Conservation (phyloP, 2,329 filamentous ascomycete genomes). For the Pestalotiopsis sp. region DNA sequence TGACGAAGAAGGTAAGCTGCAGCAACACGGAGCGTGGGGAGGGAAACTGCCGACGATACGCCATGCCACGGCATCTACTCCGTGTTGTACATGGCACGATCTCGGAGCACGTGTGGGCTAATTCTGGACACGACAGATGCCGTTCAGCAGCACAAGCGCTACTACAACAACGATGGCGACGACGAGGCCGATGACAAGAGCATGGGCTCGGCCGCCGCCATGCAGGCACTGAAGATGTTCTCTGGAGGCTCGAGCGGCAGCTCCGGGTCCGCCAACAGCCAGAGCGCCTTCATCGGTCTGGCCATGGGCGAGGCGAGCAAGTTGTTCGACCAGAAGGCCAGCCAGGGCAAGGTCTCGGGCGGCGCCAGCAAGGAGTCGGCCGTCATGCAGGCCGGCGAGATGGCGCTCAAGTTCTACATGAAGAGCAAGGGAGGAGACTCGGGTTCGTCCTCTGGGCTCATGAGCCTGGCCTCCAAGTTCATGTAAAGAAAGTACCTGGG, state of each 20-base stretch:
- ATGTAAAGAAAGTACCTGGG: conserved; percentile 18
- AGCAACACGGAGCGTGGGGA: too few relatives aligned
- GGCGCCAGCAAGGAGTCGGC: conserved; percentile 79
- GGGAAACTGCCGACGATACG: too few relatives aligned
- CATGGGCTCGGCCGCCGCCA: conserved; percentile 74
- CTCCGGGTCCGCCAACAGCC: conserved; percentile 52
- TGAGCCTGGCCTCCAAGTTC: conserved; percentile 35
- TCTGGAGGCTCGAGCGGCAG: conserved; percentile 54
- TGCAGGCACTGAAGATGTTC: conserved; percentile 84
- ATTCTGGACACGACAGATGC: conserved; percentile 51
- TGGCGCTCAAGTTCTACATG: conserved; percentile 89
- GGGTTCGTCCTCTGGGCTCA: conserved; percentile 25
- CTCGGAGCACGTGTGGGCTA: neutral
- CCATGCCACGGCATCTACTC: too few relatives aligned
- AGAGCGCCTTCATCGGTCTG: conserved; percentile 81
- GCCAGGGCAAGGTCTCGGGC: conserved; percentile 54
- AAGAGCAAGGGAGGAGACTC: conserved; percentile 66
- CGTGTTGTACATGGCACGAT: neutral
- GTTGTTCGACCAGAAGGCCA: conserved; percentile 63
- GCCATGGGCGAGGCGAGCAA: conserved; percentile 89
- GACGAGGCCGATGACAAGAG: conserved; percentile 50
- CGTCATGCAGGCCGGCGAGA: conserved; percentile 78
- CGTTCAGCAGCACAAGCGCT: conserved; percentile 74
- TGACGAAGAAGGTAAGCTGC: conserved; percentile 51
- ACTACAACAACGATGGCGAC: conserved; percentile 62